Conservation (phyloP, 2,329 filamentous ascomycete species). For the Penicillium sp. region DNA sequence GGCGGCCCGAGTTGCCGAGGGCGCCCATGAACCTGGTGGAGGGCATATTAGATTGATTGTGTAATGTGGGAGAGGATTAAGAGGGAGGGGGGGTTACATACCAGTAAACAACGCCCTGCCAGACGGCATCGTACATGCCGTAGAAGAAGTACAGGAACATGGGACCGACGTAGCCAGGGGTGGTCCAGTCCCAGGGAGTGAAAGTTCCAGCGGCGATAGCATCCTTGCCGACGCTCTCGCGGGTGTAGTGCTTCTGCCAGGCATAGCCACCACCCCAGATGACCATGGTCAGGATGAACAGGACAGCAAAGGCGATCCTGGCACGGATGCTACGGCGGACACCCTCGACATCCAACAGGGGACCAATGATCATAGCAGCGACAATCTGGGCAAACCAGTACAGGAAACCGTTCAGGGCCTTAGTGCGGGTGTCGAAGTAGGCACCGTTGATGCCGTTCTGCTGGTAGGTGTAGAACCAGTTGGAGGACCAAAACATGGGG, state of each 20-base stretch:
- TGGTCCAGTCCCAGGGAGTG: conserved; percentile 63
- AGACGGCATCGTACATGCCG: conserved; percentile 81
- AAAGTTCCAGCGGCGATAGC: conserved; percentile 11
- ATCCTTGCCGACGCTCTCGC: conserved; percentile 33
- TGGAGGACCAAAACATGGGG: conserved; percentile 77
- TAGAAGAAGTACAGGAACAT: conserved; percentile 91
- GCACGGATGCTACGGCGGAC: conserved; percentile 68
- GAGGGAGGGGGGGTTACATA: conserved; percentile 33
- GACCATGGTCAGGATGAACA: conserved; percentile 70
- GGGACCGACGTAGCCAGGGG: conserved; percentile 68
- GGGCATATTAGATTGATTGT: neutral
- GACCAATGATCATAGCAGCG: conserved; percentile 71
- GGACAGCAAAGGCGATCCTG: conserved; percentile 59
- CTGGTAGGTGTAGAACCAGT: conserved; percentile 79
- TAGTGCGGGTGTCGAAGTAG: conserved; percentile 71
- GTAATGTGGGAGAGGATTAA: no score
- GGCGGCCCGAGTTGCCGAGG: conserved; percentile 86
- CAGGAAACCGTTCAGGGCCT: conserved; percentile 70
- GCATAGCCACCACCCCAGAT: conserved; percentile 82
- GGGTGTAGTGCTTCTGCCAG: conserved; percentile 66
- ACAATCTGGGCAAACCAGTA: conserved; percentile 78
- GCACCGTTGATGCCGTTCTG: conserved; percentile 71
- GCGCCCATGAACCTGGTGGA: conserved; percentile 76
- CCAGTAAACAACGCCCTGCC: conserved; percentile 91
- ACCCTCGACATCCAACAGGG: conserved; percentile 62